Base-by-base conservation (phyloP, 345 rosid species). In the Acer yangbiense region DNA sequence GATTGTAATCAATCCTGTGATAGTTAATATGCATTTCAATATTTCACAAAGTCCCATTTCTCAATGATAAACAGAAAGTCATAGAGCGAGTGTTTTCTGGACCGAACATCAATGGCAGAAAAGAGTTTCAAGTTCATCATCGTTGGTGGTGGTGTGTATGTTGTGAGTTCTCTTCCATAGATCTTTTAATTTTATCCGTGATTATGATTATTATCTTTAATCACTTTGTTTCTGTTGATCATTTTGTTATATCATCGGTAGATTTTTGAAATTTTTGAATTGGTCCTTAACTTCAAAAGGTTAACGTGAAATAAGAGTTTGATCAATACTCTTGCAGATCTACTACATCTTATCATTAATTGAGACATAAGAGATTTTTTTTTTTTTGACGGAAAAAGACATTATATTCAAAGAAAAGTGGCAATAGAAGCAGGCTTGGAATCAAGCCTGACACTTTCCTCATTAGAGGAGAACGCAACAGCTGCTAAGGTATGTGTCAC, bases 101-200 rank as follows among this genome's bases (percentile, higher is more conserved):
- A 80, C 74, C 62, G 52, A 81, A 71, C 82, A 39, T 77, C 84
- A 75, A 87, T 94, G 97, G 95, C 93, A 63, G 95, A 83, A 84
- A 92, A 88, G 85, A 83, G 87, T 83, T 96, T 94, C 77, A 92
- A 96, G 77, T 96, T 92, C 87, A 92, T 91, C 82, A 92, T 96
- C 84, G 81, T 92, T 67, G 99, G 99, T 63, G 99, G 99, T 35
- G 97, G 44, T 41, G 44, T 41, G 44, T 5, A 5, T 96, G 65
- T 94, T 18, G 94, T 91, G 74, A 86, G 93, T 87, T 62, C 20
- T 58, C 61, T 55, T 1, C 44, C 20, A 44, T 81, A 80, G 20
- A 7, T 62, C 20, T 64, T 17, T 48, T 13, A 12, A 62, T 50
- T 7, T 7, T 11, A 54, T 60, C 54, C 2, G 35, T 52, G 13